Conservation (phyloP, 306 rosid species). For the Rosa persica region DNA sequence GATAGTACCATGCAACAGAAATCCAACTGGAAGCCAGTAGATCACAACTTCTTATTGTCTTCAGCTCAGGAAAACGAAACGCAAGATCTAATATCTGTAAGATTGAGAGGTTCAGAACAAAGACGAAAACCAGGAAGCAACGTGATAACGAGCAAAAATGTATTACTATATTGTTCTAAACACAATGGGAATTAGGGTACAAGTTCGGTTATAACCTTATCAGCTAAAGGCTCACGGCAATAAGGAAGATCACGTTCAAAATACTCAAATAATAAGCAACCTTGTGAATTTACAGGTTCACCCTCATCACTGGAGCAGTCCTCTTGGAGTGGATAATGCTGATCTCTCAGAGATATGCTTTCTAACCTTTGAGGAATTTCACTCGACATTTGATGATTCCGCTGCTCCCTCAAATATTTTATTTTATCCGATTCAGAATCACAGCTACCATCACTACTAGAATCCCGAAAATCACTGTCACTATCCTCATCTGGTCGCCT, state of each 20-base stretch:
- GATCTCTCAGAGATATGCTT: conserved; percentile 58
- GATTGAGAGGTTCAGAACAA: conserved; percentile 25
- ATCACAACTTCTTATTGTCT: conserved; percentile 78
- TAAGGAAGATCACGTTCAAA: conserved; percentile 74
- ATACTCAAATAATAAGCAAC: conserved; percentile 70
- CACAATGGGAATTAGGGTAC: not conserved
- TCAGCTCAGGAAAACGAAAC: conserved; percentile 58
- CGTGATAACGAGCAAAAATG: not conserved
- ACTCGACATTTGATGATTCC: conserved; percentile 38
- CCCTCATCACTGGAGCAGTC: conserved; percentile 88
- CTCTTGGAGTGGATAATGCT: conserved; percentile 48
- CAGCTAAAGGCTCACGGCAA: conserved; percentile 87
- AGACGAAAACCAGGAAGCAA: not conserved
- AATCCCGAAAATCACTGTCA: conserved; percentile 82
- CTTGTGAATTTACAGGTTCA: conserved; percentile 59
- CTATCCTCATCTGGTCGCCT: conserved; percentile 84
- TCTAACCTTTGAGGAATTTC: conserved; percentile 51
- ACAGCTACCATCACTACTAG: conserved; percentile 88
- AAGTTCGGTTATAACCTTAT: conserved; percentile 54
- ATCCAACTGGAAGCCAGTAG: conserved; percentile 75
- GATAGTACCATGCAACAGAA: conserved; percentile 86
- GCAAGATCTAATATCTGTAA: conserved; percentile 76
- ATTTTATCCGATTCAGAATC: conserved; percentile 61
- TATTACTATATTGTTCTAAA: not conserved
- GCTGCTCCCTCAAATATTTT: conserved; percentile 46